Evolutionary conservation across 495 filamentous ascomycete genomes (phyloP).

Genomic region (Penicillium arizonense): DNA sequence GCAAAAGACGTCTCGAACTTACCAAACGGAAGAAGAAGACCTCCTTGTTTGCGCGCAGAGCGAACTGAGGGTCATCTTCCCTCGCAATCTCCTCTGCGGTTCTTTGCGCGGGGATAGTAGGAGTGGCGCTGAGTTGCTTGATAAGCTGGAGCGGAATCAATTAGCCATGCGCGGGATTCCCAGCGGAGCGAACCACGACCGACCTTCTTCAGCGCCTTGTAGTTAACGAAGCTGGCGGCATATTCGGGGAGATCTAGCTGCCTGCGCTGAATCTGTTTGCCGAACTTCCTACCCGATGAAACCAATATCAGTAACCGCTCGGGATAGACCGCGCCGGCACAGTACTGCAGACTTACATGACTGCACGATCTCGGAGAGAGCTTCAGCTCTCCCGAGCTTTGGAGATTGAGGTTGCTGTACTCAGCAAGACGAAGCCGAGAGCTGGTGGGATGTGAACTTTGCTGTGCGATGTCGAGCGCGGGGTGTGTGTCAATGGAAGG

Average conservation of each 20-base stretch:
- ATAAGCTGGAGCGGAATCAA: slow-evolving; percentile 68
- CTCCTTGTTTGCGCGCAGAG: slow-evolving; percentile 95
- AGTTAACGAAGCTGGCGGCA: slow-evolving; percentile 98
- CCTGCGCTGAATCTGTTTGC: slow-evolving; percentile 97
- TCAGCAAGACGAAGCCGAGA: slow-evolving; percentile 3
- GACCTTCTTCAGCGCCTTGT: slow-evolving; percentile 98
- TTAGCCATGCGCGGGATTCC: slow-evolving; percentile 12
- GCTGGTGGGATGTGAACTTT: neutral
- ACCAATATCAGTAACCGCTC: slow-evolving; percentile 1
- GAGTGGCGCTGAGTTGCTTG: slow-evolving; percentile 92
- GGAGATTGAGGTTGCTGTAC: slow-evolving; percentile 1
- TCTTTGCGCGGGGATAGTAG: slow-evolving; percentile 73
- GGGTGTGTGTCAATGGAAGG: neutral
- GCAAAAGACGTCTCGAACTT: slow-evolving; percentile 24
- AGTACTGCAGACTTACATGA: slow-evolving; percentile 27
- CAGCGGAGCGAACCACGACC: neutral
- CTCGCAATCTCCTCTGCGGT: slow-evolving; percentile 47
- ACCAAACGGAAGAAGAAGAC: slow-evolving; percentile 98
- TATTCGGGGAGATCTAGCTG: slow-evolving; percentile 99
- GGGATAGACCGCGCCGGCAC: neutral
- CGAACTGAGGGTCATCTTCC: slow-evolving; percentile 72
- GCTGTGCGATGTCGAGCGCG: slow-evolving; percentile 2
- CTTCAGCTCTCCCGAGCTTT: slow-evolving; percentile 19
- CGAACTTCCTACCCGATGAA: slow-evolving; percentile 80
- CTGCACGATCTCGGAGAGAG: slow-evolving; percentile 23